Conservation (phyloP, 305 asterid genomes). For the Nicotiana rustica region DNA sequence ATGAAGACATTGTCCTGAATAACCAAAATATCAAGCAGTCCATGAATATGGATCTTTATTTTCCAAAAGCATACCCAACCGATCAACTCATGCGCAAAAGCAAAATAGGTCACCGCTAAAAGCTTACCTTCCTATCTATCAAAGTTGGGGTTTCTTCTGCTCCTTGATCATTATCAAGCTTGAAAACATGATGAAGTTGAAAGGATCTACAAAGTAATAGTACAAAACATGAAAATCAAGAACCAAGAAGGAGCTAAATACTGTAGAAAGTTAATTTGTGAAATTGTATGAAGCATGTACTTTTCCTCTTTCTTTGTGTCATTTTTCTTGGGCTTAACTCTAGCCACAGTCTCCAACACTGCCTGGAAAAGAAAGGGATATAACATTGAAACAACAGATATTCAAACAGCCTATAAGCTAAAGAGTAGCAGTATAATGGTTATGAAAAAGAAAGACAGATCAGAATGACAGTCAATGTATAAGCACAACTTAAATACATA, state of each 20-base stretch:
- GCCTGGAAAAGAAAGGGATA: conserved; percentile 64
- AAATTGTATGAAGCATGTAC: conserved; percentile 49
- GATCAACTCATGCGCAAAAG: not conserved
- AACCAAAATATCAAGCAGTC: conserved; percentile 32
- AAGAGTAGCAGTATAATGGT: not conserved
- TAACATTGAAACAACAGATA: conserved; percentile 30
- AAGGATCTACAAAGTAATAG: conserved; percentile 60
- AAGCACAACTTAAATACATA: not conserved
- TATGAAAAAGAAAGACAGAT: not conserved
- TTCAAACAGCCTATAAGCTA: not conserved
- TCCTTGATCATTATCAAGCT: conserved; percentile 95
- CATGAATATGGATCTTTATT: not conserved
- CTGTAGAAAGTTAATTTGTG: conserved; percentile 28
- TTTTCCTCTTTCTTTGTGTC: conserved; percentile 94
- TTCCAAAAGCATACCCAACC: not conserved
- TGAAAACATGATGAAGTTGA: conserved; percentile 86
- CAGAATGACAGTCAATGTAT: not conserved
- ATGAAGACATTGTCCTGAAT: conserved; percentile 93
- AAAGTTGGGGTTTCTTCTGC: conserved; percentile 95
- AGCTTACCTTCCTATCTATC: conserved; percentile 89
- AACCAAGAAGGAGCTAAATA: conserved; percentile 38
- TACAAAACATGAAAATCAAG: not conserved
- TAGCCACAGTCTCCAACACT: conserved; percentile 97
- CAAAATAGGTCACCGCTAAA: conserved; percentile 37
- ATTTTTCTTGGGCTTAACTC: conserved; percentile 95